Conservation (phyloP, 208 protist genomes). For the Sergeia podlipaevii region DNA sequence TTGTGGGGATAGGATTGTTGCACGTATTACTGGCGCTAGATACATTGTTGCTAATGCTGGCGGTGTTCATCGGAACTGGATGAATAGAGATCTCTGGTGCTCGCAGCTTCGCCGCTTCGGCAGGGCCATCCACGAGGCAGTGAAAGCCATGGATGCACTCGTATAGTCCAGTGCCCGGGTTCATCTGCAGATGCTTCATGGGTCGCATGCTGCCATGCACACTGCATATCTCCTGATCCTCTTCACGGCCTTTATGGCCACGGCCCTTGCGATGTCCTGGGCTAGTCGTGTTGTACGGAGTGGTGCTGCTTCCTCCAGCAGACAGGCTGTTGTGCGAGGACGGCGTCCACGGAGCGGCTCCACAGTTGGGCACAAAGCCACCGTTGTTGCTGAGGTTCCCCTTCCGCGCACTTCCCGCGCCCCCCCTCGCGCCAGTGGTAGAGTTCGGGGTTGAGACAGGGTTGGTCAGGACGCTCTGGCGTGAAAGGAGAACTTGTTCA, state of each 20-base stretch:
- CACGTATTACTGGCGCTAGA: too few species aligned
- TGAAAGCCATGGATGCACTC: conserved; percentile 88
- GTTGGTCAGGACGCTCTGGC: conserved; percentile 3
- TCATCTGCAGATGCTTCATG: conserved; percentile 81
- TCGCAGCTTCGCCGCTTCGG: too few species aligned
- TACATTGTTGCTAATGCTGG: too few species aligned
- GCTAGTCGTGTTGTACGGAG: conserved; percentile 15
- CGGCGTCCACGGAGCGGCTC: conserved; percentile 34
- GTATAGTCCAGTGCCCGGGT: conserved; percentile 55
- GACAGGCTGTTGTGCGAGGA: conserved; percentile 14
- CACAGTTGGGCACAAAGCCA: conserved; percentile 25
- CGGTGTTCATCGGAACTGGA: too few species aligned
- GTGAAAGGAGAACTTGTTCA: conserved; percentile 45
- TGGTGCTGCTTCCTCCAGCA: conserved; percentile 20
- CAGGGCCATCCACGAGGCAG: conserved; percentile 75
- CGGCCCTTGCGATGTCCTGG: conserved; percentile 29
- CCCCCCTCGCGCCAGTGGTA: conserved; percentile 4
- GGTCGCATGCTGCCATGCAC: conserved; percentile 77
- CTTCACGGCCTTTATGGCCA: conserved; percentile 56
- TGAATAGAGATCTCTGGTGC: too few species aligned
- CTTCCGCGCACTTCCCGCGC: conserved; percentile 6
- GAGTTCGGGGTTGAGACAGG: conserved; percentile 4
- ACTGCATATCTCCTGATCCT: conserved; percentile 81
- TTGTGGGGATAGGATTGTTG: too few species aligned
- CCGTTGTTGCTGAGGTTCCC: conserved; percentile 1